phyloP scores from a whole-genome alignment of 768 basidiomycete genomes.

The Galerina sulciceps region DNA sequence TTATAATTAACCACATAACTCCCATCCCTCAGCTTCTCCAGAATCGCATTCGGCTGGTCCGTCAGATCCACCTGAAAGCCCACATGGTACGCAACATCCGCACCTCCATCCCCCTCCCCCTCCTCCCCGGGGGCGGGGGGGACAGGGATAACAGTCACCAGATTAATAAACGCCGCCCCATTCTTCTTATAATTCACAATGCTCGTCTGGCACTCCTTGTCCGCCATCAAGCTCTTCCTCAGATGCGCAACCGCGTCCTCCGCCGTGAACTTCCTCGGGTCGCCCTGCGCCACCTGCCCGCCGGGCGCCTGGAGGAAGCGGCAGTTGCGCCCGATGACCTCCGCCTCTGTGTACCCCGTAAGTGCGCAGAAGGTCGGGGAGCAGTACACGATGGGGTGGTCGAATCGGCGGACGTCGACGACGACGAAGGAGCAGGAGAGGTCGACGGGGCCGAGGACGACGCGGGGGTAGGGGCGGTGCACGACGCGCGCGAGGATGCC shows the following conservation, averaged over 20 bases:
- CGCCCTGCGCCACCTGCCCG: conserved; percentile 38
- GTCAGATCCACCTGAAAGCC: conserved; percentile 96
- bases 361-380: conserved; percentile 81
- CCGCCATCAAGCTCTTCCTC: conserved; percentile 63
- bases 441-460: conserved; percentile 90
- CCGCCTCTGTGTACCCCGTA: conserved; percentile 74
- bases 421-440: conserved; percentile 92
- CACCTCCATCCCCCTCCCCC: no score
- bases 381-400: conserved; percentile 90
- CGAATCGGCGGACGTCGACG: conserved; percentile 79
- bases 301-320: conserved; percentile 88
- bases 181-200: conserved; percentile 90
- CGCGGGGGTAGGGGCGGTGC: conserved; percentile 70
- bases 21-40: conserved; percentile 80
- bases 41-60: conserved; percentile 82
- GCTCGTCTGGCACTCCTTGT: conserved; percentile 88
- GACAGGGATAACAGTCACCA: conserved; percentile 90
- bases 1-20: conserved; percentile 75
- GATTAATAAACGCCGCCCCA: conserved; percentile 87
- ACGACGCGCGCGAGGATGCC: conserved; percentile 80
- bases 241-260: conserved; percentile 66
- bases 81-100: conserved; percentile 85
- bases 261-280: conserved; percentile 58
- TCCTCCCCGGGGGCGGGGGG: conserved; percentile 59
- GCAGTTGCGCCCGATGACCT: conserved; percentile 90